Base-by-base conservation (phyloP, 768 basidiomycete genomes). In the Tulasnella calospora region DNA sequence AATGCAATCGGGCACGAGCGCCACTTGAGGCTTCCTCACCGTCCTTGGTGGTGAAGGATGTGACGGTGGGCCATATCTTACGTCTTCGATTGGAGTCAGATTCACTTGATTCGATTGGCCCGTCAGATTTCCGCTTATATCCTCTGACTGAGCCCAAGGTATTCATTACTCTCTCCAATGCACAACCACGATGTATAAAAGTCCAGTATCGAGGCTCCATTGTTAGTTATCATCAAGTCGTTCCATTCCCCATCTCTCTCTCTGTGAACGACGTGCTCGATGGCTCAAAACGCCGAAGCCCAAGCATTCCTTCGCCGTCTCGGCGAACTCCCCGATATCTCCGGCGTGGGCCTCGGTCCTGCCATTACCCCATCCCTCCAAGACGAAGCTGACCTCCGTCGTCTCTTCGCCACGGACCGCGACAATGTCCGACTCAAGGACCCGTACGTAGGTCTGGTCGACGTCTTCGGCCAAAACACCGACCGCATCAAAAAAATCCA, bases 401-500 rank as follows among this genome's bases (percentile, higher is more conserved):
- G 85, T 77, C 83, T 90, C 30, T 91, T 89, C 79, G 89, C 89
- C 12, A 88, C 86, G 3, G 89, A 90, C 80, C 87, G 85, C 81
- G 79, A 80, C 70, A 87, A 89, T 77, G n/a, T 82, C 13, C 86
- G 87, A 38, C 85, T 90, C 35, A 79, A 82, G 23, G 85, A 89
- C 79, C 87, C 87, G 3, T 82, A 88, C 78, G 89, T 90, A 67
- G 89, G 90, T 6, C 88, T 91, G 17, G 87, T 90, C 79, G 88
- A 90, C 77, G 85, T 90, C 1, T 91, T 90, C 82, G 86, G 44
- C n/a, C 41, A 84, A 35, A 88, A 89, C 0, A 87, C 87, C 0
- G 83, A 78, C 6, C 85, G 85, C 38, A 86, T 90, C 81, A 85
- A 87, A 33, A 86, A 83, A 23, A 89, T 89, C 8, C 84, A 88